phyloP scores from a whole-genome alignment of 768 basidiomycete species.

The Leccinum variicolor region DNA sequence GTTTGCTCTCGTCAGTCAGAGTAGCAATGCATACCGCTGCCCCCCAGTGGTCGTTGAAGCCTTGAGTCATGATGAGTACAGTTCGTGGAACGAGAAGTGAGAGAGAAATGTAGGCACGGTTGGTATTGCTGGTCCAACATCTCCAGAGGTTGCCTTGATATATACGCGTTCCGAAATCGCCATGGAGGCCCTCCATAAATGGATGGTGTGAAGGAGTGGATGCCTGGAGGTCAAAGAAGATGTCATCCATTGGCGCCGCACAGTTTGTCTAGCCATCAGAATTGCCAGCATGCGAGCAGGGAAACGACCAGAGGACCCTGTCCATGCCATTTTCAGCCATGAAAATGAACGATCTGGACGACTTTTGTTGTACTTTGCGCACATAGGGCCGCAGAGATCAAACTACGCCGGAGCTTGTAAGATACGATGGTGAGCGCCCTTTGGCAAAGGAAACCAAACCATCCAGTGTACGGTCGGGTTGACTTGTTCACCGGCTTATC shows the following conservation, averaged over 20 bases:
- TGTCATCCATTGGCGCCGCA: slow-evolving; percentile 15
- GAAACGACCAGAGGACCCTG: slow-evolving; percentile 8
- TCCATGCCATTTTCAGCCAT: slow-evolving; percentile 6
- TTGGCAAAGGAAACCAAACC: slow-evolving; percentile 15
- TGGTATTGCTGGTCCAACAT: slow-evolving; percentile 5
- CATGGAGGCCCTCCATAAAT: slow-evolving; percentile 19
- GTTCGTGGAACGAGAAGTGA: background rate
- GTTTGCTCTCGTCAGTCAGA: background rate
- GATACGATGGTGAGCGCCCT: slow-evolving; percentile 3
- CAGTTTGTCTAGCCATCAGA: slow-evolving; percentile 9
- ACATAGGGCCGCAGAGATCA: background rate
- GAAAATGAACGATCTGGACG: slow-evolving; percentile 3
- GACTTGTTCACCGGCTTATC: background rate
- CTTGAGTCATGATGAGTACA: slow-evolving; percentile 7
- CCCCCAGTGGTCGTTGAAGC: slow-evolving; percentile 4
- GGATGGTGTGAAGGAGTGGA: slow-evolving; percentile 14
- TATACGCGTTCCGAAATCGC: slow-evolving; percentile 14
- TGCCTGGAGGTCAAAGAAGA: slow-evolving; percentile 12
- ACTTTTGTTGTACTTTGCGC: slow-evolving; percentile 6
- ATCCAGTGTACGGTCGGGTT: slow-evolving; percentile 21
- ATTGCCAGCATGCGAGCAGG: slow-evolving; percentile 7
- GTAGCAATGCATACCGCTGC: slow-evolving; percentile 2
- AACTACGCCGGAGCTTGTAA: background rate
- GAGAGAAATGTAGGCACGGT: background rate
- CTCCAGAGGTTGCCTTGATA: slow-evolving; percentile 6